Conservation (phyloP, 1,284 basidiomycete species). For the Pyrrhoderma noxium region DNA sequence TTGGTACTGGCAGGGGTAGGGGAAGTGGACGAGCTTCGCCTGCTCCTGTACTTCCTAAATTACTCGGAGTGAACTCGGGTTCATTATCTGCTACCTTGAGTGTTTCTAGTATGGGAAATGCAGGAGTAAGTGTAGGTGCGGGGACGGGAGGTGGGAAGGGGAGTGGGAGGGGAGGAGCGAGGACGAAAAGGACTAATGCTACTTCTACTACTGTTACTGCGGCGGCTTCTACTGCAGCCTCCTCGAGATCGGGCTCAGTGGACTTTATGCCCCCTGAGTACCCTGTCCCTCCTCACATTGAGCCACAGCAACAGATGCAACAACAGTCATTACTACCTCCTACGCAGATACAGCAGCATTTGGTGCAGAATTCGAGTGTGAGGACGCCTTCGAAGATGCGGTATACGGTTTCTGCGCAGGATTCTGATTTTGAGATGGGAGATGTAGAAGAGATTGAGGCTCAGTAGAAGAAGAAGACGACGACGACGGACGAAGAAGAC, state of each 20-base stretch:
- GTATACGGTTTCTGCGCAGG: conserved; percentile 11
- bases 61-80: neutral
- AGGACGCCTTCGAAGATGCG: conserved; percentile 17
- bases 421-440: conserved; percentile 2
- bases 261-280: conserved; percentile 17
- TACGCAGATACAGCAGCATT: neutral
- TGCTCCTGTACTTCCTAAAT: neutral
- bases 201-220: conserved; percentile 2
- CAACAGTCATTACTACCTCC: neutral
- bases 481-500: too few species aligned
- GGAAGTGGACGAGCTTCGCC: neutral
- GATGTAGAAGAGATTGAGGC: neutral
- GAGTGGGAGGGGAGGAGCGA: conserved; percentile 9
- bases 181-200: conserved; percentile 2
- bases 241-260: neutral
- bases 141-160: neutral
- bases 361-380: neutral
- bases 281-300: conserved; percentile 22
- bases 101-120: neutral
- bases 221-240: neutral
- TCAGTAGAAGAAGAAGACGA: too few species aligned
- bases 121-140: too few species aligned
- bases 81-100: neutral
- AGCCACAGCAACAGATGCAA: conserved; percentile 7
- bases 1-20: neutral